phyloP scores from a whole-genome alignment of 1,284 basidiomycete species.

The Apiotrichum laibachii region DNA sequence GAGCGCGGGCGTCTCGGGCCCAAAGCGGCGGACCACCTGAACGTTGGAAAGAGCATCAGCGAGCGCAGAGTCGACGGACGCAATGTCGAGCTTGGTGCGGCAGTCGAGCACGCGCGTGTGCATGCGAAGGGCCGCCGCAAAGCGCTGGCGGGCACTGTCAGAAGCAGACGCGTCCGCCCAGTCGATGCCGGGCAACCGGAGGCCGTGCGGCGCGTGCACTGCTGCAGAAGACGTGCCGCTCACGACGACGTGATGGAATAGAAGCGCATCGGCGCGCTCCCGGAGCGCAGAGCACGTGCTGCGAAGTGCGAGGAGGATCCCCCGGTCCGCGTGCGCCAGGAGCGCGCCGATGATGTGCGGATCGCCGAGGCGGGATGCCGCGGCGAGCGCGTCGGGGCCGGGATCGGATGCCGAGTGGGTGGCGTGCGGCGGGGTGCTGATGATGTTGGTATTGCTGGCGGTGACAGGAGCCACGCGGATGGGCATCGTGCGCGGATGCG shows the following conservation, averaged over 20 bases:
- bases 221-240: background rate
- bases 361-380: background rate
- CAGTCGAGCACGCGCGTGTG: conserved; percentile 8
- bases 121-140: background rate
- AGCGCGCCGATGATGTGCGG: conserved; percentile 12
- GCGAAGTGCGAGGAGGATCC: conserved; percentile 6
- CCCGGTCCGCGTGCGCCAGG: background rate
- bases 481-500: too few species aligned
- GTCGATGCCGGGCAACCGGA: conserved; percentile 9
- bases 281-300: background rate
- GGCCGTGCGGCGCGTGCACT: conserved; percentile 1
- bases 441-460: too few species aligned
- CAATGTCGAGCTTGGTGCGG: conserved; percentile 9
- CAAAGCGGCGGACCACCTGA: conserved; percentile 3
- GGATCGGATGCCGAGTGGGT: too few species aligned
- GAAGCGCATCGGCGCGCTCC: conserved; percentile 2
- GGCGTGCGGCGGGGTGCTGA: too few species aligned
- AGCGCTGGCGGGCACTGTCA: background rate
- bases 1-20: conserved; percentile 3
- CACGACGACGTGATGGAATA: conserved; percentile 3
- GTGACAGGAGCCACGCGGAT: too few species aligned
- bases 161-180: conserved; percentile 1
- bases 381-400: too few species aligned
- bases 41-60: background rate
- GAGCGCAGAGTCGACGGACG: conserved; percentile 2